phyloP scores from a whole-genome alignment of 768 basidiomycete species.

The Boletus edulis region DNA sequence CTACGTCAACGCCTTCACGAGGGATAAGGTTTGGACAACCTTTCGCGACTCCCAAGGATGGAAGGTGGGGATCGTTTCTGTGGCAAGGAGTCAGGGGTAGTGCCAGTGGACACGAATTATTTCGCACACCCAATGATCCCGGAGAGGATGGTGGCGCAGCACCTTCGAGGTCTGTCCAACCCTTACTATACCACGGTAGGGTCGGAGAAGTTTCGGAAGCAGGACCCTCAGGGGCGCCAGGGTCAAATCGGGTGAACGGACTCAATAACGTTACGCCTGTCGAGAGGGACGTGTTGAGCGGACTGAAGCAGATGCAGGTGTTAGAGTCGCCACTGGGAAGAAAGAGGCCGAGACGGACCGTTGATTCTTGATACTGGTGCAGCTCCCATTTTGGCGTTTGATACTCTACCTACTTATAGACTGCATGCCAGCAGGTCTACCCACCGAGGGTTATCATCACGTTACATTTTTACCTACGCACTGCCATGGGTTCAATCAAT shows the following conservation, averaged over 20 bases:
- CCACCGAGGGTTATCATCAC: neutral
- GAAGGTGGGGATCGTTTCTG: slow-evolving; percentile 34
- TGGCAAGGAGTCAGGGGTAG: slow-evolving; percentile 30
- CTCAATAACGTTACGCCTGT: slow-evolving; percentile 54
- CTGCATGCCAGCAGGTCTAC: neutral
- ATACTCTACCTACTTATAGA: neutral
- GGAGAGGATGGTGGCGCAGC: slow-evolving; percentile 19
- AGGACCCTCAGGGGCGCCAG: slow-evolving; percentile 14
- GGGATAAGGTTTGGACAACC: slow-evolving; percentile 61
- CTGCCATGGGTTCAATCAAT: neutral
- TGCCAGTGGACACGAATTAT: slow-evolving; percentile 35
- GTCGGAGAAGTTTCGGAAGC: slow-evolving; percentile 21
- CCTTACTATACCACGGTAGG: slow-evolving; percentile 13
- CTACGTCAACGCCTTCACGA: slow-evolving; percentile 77
- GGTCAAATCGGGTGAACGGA: slow-evolving; percentile 12
- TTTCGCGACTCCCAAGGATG: slow-evolving; percentile 64
- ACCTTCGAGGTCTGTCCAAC: slow-evolving; percentile 6
- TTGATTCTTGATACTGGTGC: slow-evolving; percentile 11
- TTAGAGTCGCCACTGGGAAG: slow-evolving; percentile 29
- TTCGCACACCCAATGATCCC: slow-evolving; percentile 52
- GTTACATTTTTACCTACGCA: neutral
- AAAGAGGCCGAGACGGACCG: slow-evolving; percentile 24
- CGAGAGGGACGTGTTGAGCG: slow-evolving; percentile 33
- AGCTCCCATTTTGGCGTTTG: neutral
- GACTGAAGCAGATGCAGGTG: slow-evolving; percentile 22